These are phyloP conservation scores for Crithidia expoeki DNA, from an alignment of 208 protist species.

Conservation along the genomic window DNA sequence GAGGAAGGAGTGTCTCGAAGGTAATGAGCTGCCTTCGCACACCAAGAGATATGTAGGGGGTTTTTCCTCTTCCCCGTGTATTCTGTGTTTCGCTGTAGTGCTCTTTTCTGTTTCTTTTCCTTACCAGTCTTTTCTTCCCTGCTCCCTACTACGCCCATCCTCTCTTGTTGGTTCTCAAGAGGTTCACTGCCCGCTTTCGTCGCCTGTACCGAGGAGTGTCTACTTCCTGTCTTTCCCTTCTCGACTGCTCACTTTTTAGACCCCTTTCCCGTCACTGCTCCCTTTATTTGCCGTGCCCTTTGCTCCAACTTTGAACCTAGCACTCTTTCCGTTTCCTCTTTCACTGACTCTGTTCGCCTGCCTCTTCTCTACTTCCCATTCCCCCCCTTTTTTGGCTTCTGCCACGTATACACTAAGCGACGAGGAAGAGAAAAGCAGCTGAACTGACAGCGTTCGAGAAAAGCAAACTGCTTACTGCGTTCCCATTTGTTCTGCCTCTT, in stretches of 20 bases:
- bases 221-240: neutral
- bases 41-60: neutral
- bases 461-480: neutral
- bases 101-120: neutral
- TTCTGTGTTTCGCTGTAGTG: neutral
- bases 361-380: neutral
- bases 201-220: neutral
- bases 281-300: neutral
- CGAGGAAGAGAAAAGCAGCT: neutral
- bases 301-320: neutral
- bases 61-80: neutral
- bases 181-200: neutral
- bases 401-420: neutral
- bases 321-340: neutral
- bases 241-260: neutral
- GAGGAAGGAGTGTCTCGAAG: no score
- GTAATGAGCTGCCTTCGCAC: no score
- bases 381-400: neutral
- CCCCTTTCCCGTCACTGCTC: neutral
- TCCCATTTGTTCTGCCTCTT: neutral
- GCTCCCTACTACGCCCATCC: neutral
- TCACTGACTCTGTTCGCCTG: neutral
- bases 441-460: neutral
- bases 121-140: neutral
- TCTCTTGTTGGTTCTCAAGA: neutral